Percentiles rank a stretch among this genome's conserved stretches.
Evolutionary conservation across 1,139 yeast genomes (phyloP).

Genomic region (Nakaseomyces sp.): DNA sequence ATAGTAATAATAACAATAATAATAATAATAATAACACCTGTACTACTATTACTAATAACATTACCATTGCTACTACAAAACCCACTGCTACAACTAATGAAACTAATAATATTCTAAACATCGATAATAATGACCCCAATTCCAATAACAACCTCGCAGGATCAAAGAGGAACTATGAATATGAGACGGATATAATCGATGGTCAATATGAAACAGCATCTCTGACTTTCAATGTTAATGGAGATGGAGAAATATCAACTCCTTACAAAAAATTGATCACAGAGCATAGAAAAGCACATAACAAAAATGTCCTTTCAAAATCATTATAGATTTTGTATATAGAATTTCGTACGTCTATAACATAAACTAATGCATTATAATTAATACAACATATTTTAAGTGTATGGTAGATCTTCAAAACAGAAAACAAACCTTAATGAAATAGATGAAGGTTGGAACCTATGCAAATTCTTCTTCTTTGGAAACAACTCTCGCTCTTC

Average conservation of each 20-base stretch:
- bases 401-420: too few relatives aligned
- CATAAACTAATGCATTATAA: too few relatives aligned
- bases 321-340: background rate
- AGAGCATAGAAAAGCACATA: background rate
- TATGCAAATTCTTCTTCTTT: too few relatives aligned
- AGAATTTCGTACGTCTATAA: background rate
- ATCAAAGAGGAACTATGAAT: background rate
- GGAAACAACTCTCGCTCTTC: too few relatives aligned
- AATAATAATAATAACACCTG: background rate
- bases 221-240: background rate
- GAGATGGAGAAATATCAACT: conserved; percentile 1
- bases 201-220: background rate
- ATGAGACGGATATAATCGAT: background rate
- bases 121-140: background rate
- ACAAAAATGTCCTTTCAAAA: background rate
- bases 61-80: background rate
- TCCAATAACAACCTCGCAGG: background rate
- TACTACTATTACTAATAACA: background rate
- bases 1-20: background rate
- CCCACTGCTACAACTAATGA: background rate
- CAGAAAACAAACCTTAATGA: too few relatives aligned
- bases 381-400: too few relatives aligned
- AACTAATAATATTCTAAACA: background rate
- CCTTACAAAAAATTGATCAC: conserved; percentile 3
- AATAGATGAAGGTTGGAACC: too few relatives aligned